These are phyloP conservation scores for Wallacemonas sp. DNA, from an alignment of 208 protist species.

Conservation along the genomic window DNA sequence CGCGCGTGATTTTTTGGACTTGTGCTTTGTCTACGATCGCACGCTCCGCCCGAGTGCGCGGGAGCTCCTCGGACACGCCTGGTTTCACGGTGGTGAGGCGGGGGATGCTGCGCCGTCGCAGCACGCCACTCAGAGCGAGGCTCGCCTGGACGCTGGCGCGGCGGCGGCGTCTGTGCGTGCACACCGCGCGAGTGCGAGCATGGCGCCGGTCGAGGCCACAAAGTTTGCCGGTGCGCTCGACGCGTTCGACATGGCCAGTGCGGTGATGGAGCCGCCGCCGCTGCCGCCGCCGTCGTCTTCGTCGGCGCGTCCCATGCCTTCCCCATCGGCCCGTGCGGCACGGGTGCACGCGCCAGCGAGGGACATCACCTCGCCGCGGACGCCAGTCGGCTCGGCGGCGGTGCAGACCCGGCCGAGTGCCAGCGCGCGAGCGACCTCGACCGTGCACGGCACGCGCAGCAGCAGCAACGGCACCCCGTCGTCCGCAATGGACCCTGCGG, in stretches of 20 bases:
- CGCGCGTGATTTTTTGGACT: slow-evolving; percentile 66
- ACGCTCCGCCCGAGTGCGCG: slow-evolving; percentile 55
- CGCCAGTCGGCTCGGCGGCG: no score
- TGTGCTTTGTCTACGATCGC: slow-evolving; percentile 77
- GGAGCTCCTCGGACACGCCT: slow-evolving; percentile 71
- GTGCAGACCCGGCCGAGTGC: no score
- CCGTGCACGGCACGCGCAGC: background rate
- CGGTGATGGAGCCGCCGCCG: background rate
- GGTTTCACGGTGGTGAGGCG: slow-evolving; percentile 32
- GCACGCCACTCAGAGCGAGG: background rate
- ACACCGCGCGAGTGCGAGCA: no score
- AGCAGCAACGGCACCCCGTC: background rate
- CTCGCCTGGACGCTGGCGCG: no score
- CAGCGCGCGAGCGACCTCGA: no score
- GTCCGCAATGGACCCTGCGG: background rate
- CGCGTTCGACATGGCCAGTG: slow-evolving; percentile 2
- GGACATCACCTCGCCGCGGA: no score
- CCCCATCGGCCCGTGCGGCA: no score
- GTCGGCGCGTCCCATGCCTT: no score
- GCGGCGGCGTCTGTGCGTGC: slow-evolving; percentile 1
- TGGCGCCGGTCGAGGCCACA: background rate
- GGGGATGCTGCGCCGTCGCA: background rate
- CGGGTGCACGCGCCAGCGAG: no score
- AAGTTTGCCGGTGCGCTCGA: slow-evolving; percentile 13
- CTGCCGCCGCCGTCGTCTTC: no score